Evolutionary conservation across 805 yeast genomes (phyloP).

Genomic region (Maudiozyma barnettii): DNA sequence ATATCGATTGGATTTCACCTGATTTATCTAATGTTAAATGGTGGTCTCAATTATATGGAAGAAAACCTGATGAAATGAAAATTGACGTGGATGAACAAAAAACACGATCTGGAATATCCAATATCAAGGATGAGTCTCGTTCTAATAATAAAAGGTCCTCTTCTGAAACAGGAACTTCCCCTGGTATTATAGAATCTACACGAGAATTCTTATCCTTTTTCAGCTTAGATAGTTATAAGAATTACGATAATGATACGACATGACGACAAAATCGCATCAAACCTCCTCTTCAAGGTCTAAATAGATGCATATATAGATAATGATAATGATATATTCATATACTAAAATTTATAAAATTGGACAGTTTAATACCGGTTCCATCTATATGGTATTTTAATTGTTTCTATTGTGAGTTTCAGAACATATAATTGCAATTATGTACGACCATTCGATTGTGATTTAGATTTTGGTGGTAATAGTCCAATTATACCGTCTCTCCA

Average conservation of each 20-base stretch:
- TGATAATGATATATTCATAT: too few relatives aligned
- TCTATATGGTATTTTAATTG: too few relatives aligned
- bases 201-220: constrained; percentile 5
- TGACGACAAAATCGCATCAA: neutral
- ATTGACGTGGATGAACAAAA: neutral
- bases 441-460: neutral
- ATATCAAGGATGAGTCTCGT: neutral
- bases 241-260: neutral
- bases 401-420: too few relatives aligned
- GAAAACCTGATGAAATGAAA: constrained; percentile 61
- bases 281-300: neutral
- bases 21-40: constrained; percentile 43
- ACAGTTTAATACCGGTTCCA: too few relatives aligned
- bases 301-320: neutral
- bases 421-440: too few relatives aligned
- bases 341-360: too few relatives aligned
- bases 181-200: constrained; percentile 3
- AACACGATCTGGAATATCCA: neutral
- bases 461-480: constrained; percentile 9
- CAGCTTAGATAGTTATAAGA: constrained; percentile 1
- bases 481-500: constrained; percentile 39
- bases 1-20: constrained; percentile 43
- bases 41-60: constrained; percentile 85
- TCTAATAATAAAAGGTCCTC: neutral
- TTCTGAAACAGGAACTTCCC: neutral